Conservation (phyloP, 176 grass and related monocot species). For the Eremochloa ophiuroides region DNA sequence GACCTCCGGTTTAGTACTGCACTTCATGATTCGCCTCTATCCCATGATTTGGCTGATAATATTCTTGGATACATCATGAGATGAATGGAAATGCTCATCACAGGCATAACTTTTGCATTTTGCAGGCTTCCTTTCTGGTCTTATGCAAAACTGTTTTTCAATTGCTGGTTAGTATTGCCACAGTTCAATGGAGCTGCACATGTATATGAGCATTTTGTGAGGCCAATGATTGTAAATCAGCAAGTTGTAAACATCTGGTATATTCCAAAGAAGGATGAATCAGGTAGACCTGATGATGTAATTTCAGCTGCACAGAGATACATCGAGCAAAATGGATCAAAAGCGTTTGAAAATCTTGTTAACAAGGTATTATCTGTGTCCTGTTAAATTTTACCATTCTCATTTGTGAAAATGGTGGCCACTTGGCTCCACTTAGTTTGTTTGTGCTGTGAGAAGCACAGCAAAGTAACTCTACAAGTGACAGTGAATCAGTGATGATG, state of each 20-base stretch:
- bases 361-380: conserved; percentile 64
- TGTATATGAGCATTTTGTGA: conserved; percentile 88
- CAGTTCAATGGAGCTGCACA: conserved; percentile 83
- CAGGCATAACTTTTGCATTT: not conserved
- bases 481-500: not conserved
- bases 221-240: conserved; percentile 79
- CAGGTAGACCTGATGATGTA: conserved; percentile 56
- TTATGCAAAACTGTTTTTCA: conserved; percentile 83
- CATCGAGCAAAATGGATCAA: conserved; percentile 80
- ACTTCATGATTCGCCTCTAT: not conserved
- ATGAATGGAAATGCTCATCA: conserved; percentile 25
- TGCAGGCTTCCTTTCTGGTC: conserved; percentile 95
- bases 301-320: conserved; percentile 79
- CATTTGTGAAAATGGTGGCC: not conserved
- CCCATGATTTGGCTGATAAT: not conserved
- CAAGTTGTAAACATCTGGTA: conserved; percentile 78
- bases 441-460: conserved; percentile 10
- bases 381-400: not conserved
- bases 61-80: not conserved
- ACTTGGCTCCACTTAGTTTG: conserved; percentile 3
- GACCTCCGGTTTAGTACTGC: not conserved
- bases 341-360: conserved; percentile 78
- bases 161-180: conserved; percentile 92
- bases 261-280: conserved; percentile 60
- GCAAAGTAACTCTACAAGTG: not conserved